These are phyloP conservation scores for Colletotrichum sp. DNA, from an alignment of 2,329 filamentous ascomycete genomes.

Conservation along the genomic window DNA sequence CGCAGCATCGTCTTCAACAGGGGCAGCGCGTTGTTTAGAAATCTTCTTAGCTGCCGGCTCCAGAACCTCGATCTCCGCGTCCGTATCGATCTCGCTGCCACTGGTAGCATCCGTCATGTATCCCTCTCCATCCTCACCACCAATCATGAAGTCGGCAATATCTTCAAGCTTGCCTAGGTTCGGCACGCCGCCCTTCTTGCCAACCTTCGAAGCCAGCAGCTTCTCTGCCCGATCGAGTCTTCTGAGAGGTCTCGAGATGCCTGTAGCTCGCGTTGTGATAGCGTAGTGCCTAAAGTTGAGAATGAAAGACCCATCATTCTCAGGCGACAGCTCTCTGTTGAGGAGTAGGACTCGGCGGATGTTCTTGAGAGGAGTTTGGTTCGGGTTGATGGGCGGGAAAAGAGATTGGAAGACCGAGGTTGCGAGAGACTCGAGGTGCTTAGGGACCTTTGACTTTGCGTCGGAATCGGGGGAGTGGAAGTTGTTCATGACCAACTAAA, in stretches of 20 bases:
- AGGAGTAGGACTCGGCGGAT: slow-evolving; percentile 90
- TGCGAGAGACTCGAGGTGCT: slow-evolving; percentile 89
- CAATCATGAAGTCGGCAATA: slow-evolving; percentile 92
- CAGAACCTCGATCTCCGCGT: slow-evolving; percentile 90
- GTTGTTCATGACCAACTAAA: slow-evolving; percentile 95
- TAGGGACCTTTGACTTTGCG: slow-evolving; percentile 76
- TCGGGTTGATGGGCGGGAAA: slow-evolving; percentile 94
- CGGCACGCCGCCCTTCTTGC: slow-evolving; percentile 76
- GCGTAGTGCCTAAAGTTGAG: slow-evolving; percentile 93
- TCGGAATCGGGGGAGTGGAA: slow-evolving; percentile 73
- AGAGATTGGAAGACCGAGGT: slow-evolving; percentile 96
- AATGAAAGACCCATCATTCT: slow-evolving; percentile 74
- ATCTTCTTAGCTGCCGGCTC: slow-evolving; percentile 68
- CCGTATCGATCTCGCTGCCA: slow-evolving; percentile 91
- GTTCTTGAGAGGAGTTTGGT: slow-evolving; percentile 86
- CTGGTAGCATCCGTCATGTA: slow-evolving; percentile 88
- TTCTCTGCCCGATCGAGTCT: slow-evolving; percentile 87
- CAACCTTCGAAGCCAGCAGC: slow-evolving; percentile 65
- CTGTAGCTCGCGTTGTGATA: slow-evolving; percentile 87
- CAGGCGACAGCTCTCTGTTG: slow-evolving; percentile 73
- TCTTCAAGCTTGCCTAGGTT: slow-evolving; percentile 92
- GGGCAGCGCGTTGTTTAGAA: slow-evolving; percentile 52
- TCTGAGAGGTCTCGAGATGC: slow-evolving; percentile 82
- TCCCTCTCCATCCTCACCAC: slow-evolving; percentile 76
- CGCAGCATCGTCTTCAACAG: slow-evolving; percentile 48